phyloP scores from a whole-genome alignment of 345 rosid species.

The Euphorbia peplus region DNA sequence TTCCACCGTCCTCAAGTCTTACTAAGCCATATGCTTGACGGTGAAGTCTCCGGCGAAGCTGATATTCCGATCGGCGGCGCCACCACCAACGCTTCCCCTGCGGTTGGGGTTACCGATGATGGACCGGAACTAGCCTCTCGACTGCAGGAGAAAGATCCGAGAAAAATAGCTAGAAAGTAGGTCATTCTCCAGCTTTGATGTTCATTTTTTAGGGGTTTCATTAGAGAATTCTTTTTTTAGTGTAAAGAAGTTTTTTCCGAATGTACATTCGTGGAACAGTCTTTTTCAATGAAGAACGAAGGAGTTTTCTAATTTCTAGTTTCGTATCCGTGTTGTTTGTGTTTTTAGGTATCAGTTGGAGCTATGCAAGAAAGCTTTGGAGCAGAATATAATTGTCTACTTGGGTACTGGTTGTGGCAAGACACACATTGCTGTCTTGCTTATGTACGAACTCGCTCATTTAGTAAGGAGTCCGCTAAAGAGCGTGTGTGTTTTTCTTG shows the following conservation, averaged over 20 bases:
- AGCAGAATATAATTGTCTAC: constrained; percentile 76
- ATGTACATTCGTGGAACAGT: not conserved
- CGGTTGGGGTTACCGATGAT: not conserved
- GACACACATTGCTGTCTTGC: constrained; percentile 89
- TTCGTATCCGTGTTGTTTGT: constrained; percentile 16
- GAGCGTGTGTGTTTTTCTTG: constrained; percentile 73
- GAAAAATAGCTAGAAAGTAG: constrained; percentile 50
- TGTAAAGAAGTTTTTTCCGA: not conserved
- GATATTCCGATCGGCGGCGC: not conserved
- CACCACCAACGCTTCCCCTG: not conserved
- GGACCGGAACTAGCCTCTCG: constrained; percentile 4
- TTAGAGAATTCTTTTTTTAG: not conserved
- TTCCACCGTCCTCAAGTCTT: not conserved
- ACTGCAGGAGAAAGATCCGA: constrained; percentile 50
- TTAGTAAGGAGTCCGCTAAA: constrained; percentile 65
- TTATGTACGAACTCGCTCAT: constrained; percentile 66
- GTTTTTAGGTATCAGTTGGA: constrained; percentile 81
- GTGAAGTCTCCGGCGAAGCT: constrained; percentile 1
- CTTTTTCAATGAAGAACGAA: not conserved
- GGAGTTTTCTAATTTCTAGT: not conserved
- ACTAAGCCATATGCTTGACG: constrained; percentile 2
- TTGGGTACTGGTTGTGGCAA: constrained; percentile 93
- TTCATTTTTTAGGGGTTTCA: not conserved
- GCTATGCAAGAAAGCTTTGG: constrained; percentile 71
- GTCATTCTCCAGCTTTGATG: constrained; percentile 2